Evolutionary conservation across 129 eudicot genomes (phyloP).

Genomic region (Erigeron canadensis): DNA sequence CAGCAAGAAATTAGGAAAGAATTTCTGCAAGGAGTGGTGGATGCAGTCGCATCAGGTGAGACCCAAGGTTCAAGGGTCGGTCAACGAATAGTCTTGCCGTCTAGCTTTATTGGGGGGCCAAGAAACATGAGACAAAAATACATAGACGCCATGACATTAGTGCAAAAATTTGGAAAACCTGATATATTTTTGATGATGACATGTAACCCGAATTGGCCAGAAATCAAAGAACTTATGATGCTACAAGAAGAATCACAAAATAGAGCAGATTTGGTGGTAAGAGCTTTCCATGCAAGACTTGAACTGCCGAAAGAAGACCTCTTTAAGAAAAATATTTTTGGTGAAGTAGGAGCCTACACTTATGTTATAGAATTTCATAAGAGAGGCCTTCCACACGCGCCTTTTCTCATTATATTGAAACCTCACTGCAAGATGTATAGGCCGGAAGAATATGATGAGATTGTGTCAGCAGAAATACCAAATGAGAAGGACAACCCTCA

Average conservation of each 20-base stretch:
- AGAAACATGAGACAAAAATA: conserved; percentile 25
- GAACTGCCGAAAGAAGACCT: background rate
- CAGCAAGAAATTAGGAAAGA: conserved; percentile 1
- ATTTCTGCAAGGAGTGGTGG: background rate
- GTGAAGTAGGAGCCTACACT: conserved; percentile 10
- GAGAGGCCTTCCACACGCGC: conserved; percentile 12
- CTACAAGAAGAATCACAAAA: background rate
- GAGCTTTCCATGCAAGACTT: background rate
- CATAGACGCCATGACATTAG: conserved; percentile 24
- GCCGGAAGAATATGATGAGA: conserved; percentile 16
- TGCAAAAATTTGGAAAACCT: too few species aligned
- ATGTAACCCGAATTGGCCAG: too few species aligned
- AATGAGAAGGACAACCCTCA: too few species aligned
- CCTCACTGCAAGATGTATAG: conserved; percentile 17
- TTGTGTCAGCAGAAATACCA: conserved; percentile 35
- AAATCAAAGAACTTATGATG: background rate
- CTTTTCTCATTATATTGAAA: conserved; percentile 17
- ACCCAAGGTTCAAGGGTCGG: background rate
- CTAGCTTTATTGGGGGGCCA: conserved; percentile 18
- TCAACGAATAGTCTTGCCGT: conserved; percentile 1
- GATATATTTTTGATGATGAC: too few species aligned
- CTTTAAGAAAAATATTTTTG: conserved; percentile 17
- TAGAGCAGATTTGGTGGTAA: background rate
- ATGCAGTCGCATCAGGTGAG: background rate
- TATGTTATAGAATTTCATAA: conserved; percentile 31